A percentile compares a stretch with the other conserved stretches of the same genome.
phyloP scores from a whole-genome alignment of 164 flowering plant genomes.

The Vitis vinifera region DNA sequence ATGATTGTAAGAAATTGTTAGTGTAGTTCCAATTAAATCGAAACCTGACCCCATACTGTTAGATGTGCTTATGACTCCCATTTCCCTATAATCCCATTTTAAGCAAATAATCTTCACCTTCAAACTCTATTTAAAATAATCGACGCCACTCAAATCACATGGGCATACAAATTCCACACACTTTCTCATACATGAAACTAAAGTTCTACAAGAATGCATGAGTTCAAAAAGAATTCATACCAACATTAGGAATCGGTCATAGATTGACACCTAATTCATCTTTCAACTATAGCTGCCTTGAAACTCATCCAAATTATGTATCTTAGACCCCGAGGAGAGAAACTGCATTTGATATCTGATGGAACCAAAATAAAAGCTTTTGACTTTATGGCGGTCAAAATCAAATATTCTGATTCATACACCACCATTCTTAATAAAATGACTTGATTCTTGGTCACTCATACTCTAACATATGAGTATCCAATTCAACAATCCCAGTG shows the following conservation, averaged over 20 bases:
- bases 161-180: too few relatives aligned
- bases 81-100: background rate
- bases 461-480: too few relatives aligned
- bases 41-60: background rate
- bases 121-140: background rate
- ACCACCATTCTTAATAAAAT: too few relatives aligned
- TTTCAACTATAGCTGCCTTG: background rate
- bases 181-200: background rate
- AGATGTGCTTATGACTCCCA: background rate
- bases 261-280: background rate
- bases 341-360: too few relatives aligned
- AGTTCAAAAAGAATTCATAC: background rate
- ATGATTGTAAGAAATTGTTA: background rate
- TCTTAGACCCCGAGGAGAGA: too few relatives aligned
- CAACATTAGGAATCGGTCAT: background rate
- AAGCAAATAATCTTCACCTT: background rate
- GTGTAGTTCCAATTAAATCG: background rate
- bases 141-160: background rate
- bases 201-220: background rate
- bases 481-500: too few relatives aligned
- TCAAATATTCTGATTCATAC: too few relatives aligned
- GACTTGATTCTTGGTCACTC: too few relatives aligned
- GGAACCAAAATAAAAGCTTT: too few relatives aligned
- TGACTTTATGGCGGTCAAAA: too few relatives aligned
- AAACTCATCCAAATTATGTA: background rate